Percentiles rank a stretch among this genome's conserved stretches.
phyloP scores from a whole-genome alignment of 495 filamentous ascomycete species.

The Viridothelium virens region DNA sequence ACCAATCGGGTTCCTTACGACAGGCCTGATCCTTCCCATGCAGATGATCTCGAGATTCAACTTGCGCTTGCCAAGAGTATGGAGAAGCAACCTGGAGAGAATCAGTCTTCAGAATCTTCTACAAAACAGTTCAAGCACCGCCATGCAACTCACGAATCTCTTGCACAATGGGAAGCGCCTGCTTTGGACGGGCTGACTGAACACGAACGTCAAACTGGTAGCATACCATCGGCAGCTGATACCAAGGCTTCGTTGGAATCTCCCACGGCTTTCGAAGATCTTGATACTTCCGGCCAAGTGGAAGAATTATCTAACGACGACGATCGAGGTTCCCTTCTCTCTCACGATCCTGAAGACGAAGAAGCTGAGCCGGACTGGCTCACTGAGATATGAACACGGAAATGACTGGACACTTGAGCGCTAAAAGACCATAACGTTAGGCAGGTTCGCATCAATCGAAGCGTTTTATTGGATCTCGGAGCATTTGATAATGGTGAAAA shows the following conservation, averaged over 20 bases:
- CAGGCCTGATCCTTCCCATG: background rate
- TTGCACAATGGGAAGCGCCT: background rate
- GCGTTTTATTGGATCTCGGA: no score
- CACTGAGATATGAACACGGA: slow-evolving; percentile 12
- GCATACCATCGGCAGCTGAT: background rate
- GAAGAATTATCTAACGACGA: slow-evolving; percentile 12
- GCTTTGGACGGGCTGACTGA: background rate
- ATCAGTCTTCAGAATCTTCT: background rate
- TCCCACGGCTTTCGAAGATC: background rate
- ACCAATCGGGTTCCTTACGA: background rate
- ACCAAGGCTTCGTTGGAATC: background rate
- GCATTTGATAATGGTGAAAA: no score
- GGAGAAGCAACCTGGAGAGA: background rate
- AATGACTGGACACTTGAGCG: background rate
- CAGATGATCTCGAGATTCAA: background rate
- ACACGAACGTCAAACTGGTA: background rate
- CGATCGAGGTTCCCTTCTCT: slow-evolving; percentile 36
- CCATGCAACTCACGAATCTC: background rate
- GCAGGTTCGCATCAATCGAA: no score
- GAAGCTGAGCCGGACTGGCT: slow-evolving; percentile 63
- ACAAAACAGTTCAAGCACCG: background rate
- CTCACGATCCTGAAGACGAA: slow-evolving; percentile 60
- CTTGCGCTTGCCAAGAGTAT: background rate
- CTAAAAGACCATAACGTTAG: no score
- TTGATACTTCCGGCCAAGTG: background rate